A percentile compares a stretch with the other conserved stretches of the same genome.
Evolutionary conservation across 192 early-diverging fungal species (phyloP).

Genomic region (Mortierella alpina): DNA sequence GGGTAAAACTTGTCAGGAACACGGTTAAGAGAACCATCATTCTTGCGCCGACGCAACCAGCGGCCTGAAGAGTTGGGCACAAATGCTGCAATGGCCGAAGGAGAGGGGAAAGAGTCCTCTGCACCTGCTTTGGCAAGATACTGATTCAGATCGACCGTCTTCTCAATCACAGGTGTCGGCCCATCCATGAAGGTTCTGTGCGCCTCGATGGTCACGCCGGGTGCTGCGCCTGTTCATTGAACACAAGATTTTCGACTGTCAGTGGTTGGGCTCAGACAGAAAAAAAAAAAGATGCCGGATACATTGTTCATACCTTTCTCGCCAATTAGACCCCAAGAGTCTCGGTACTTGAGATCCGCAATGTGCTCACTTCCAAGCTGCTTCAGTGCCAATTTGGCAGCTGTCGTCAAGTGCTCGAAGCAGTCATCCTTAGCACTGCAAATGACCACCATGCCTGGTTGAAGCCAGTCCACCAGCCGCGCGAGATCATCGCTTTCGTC

Average conservation of each 20-base stretch:
- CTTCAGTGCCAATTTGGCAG: slow-evolving; percentile 67
- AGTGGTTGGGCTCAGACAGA: not conserved
- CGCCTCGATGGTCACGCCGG: slow-evolving; percentile 64
- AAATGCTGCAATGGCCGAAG: slow-evolving; percentile 52
- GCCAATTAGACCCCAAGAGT: slow-evolving; percentile 85
- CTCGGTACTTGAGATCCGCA: slow-evolving; percentile 72
- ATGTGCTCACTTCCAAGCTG: slow-evolving; percentile 69
- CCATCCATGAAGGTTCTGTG: slow-evolving; percentile 63
- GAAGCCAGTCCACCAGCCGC: slow-evolving; percentile 71
- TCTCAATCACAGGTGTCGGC: slow-evolving; percentile 69
- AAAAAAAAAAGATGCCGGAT: not conserved
- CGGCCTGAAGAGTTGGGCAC: slow-evolving; percentile 64
- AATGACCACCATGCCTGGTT: slow-evolving; percentile 75
- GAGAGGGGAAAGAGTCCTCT: slow-evolving; percentile 21
- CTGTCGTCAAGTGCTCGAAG: slow-evolving; percentile 71
- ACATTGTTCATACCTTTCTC: slow-evolving; percentile 66
- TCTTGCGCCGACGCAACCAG: slow-evolving; percentile 81
- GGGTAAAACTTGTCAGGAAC: slow-evolving; percentile 84
- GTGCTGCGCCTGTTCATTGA: slow-evolving; percentile 24
- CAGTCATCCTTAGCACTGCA: slow-evolving; percentile 75
- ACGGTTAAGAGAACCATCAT: slow-evolving; percentile 88
- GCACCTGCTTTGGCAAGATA: slow-evolving; percentile 53
- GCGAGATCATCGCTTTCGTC: slow-evolving; percentile 75
- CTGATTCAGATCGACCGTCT: slow-evolving; percentile 60
- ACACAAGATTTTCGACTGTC: not conserved